Conservation (phyloP, 768 basidiomycete species). For the Rhodotorula babjevae region DNA sequence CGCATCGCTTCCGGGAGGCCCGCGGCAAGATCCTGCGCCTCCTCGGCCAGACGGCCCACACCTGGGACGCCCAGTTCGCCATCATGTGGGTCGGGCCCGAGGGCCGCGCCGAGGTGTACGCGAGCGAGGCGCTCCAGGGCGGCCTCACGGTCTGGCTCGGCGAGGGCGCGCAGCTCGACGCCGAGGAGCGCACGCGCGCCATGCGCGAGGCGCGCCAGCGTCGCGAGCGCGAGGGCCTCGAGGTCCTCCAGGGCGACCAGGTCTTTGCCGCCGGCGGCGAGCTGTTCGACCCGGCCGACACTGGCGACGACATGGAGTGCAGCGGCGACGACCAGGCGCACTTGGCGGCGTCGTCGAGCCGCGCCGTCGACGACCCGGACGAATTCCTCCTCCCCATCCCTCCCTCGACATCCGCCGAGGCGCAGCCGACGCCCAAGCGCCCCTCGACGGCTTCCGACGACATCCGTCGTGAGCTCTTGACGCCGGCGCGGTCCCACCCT, state of each 20-base stretch:
- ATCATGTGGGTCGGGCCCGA: constrained; percentile 48
- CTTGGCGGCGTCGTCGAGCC: too few species aligned
- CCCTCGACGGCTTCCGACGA: too few species aligned
- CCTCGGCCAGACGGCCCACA: constrained; percentile 48
- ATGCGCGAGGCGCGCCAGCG: constrained; percentile 23
- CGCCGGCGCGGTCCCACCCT: not conserved
- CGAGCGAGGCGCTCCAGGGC: constrained; percentile 47
- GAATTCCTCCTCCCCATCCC: not conserved
- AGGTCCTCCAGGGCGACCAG: constrained; percentile 25
- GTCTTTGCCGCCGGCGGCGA: constrained; percentile 14
- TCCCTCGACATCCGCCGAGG: not conserved
- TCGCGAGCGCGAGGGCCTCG: not conserved
- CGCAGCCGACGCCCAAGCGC: too few species aligned
- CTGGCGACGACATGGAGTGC: not conserved
- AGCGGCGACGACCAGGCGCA: not conserved
- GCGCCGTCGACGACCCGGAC: not conserved
- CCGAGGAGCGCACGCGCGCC: constrained; percentile 4
- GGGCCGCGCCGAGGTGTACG: constrained; percentile 47
- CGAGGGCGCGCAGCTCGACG: constrained; percentile 15
- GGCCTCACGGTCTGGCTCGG: constrained; percentile 41
- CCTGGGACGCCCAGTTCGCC: constrained; percentile 50
- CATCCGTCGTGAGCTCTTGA: not conserved
- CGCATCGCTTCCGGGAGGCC: constrained; percentile 15
- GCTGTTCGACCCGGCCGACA: not conserved
- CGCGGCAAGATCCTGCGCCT: constrained; percentile 47